Base-by-base conservation (phyloP, 192 early-diverging fungal genomes). In the Mortierella claussenii region DNA sequence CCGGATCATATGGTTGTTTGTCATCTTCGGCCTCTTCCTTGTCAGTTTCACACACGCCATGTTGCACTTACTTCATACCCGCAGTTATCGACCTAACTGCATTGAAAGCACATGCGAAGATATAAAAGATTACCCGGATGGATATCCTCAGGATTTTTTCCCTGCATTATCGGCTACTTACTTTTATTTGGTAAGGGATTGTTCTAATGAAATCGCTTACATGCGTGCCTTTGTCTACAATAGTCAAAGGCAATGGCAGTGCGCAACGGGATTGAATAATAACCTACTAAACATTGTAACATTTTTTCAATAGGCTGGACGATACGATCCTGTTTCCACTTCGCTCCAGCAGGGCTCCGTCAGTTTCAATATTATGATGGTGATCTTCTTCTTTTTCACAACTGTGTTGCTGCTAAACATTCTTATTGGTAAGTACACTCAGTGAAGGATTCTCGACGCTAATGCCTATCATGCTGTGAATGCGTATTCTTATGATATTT, bases 181-280 rank as follows among this genome's bases (percentile, higher is more conserved):
- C 18, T 75, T 74, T 32, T 74, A 65, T 12, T 24, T 74, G 37
- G 69, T 74, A 74, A 74, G 55, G 40, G 26, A 17, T 6, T 20
- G 13, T 27, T n/a, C 6, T 45, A 45, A 45, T 13, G 15, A 4
- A 11, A 11, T 40, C 9, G 9, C 7, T 11, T 7, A 11, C 7
- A 45, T 45, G 15, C 20, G 20, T 45, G 20, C 15, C 37, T 40
- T 40, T 49, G 43, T 49, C 4, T 13, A 49, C 27, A 3, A 49
- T 21, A 5, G 17, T 26, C 21, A 5, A 12, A 26, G 13, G 21
- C 27, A 13, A 45, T 4, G 20, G 20, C 15, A 13, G 4, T 20
- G 15, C 15, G 15, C 2, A 45, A 45, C 20, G 15, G 15, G 4
- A 4, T 8, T 45, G 15, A n/a, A n/a, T 49, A 26, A 49, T 13